These are phyloP conservation scores for Pestalotiopsis fici DNA, from an alignment of 2,329 filamentous ascomycete species.

Conservation along the genomic window DNA sequence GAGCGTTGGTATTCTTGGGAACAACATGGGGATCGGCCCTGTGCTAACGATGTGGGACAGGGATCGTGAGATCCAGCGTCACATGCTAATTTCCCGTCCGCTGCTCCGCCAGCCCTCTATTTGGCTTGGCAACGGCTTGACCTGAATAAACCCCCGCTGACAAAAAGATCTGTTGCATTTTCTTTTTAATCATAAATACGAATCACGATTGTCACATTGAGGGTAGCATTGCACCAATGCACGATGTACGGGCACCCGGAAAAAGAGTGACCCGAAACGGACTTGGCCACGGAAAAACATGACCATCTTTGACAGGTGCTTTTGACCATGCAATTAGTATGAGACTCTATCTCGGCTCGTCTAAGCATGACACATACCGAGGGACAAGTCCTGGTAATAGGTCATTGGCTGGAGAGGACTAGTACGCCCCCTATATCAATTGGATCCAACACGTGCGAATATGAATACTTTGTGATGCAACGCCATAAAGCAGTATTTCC, in stretches of 20 bases:
- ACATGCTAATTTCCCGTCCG: constrained; percentile 1
- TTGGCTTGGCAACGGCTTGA: constrained; percentile 2
- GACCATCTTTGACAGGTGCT: constrained; percentile 1
- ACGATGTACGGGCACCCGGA: not conserved
- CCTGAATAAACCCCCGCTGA: not conserved
- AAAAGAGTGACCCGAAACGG: not conserved
- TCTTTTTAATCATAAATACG: not conserved
- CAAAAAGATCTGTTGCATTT: not conserved
- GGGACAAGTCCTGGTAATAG: not conserved
- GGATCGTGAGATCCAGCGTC: not conserved
- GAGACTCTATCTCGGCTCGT: constrained; percentile 1
- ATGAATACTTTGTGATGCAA: too few species aligned
- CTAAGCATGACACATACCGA: not conserved
- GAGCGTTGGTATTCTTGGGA: too few species aligned
- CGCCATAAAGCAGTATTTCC: too few species aligned
- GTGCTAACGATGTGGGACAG: not conserved
- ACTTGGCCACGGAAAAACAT: not conserved
- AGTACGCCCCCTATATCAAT: not conserved
- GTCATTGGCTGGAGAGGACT: not conserved
- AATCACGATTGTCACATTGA: not conserved
- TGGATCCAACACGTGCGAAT: not conserved
- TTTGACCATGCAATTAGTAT: not conserved
- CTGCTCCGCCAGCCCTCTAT: too few species aligned
- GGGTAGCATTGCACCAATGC: not conserved
- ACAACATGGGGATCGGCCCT: not conserved